These are phyloP conservation scores for Emmonsiellopsis sp. DNA, from an alignment of 2,329 filamentous ascomycete species.

Conservation along the genomic window DNA sequence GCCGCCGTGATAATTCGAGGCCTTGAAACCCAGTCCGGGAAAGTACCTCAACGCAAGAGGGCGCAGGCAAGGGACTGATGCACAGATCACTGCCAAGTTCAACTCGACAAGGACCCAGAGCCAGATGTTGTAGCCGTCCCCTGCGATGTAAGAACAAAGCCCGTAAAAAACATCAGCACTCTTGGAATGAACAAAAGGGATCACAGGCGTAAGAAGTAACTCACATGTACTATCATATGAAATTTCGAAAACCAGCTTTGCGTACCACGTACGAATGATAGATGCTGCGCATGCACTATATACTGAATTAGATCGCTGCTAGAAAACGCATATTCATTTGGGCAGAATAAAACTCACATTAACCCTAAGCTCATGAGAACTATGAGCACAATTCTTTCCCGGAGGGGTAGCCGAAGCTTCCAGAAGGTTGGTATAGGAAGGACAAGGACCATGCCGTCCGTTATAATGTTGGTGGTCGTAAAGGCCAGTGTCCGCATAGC, in stretches of 20 bases:
- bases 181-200: not conserved
- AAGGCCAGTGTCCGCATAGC: conserved; percentile 1
- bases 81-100: conserved; percentile 14
- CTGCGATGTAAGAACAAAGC: not conserved
- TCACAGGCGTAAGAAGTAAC: not conserved
- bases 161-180: not conserved
- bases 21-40: conserved; percentile 1
- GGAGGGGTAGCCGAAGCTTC: conserved; percentile 8
- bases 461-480: conserved; percentile 7
- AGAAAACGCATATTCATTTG: no score
- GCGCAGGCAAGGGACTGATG: conserved; percentile 12
- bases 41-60: conserved; percentile 9
- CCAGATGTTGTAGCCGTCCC: conserved; percentile 11
- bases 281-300: conserved; percentile 9
- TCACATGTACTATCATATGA: conserved; percentile 12
- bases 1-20: not conserved
- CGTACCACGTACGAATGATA: conserved; percentile 7
- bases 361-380: conserved; percentile 11
- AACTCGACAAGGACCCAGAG: conserved; percentile 12
- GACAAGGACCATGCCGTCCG: conserved; percentile 8
- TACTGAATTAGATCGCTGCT: no score
- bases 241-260: conserved; percentile 1
- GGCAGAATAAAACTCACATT: conserved; percentile 2
- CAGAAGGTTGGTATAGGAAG: conserved; percentile 11
- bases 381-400: conserved; percentile 7